A percentile compares a stretch with the other conserved stretches of the same genome.
These are phyloP conservation scores for Mortierella sp. DNA, from an alignment of 371 early-diverging fungal species.

Conservation along the genomic window DNA sequence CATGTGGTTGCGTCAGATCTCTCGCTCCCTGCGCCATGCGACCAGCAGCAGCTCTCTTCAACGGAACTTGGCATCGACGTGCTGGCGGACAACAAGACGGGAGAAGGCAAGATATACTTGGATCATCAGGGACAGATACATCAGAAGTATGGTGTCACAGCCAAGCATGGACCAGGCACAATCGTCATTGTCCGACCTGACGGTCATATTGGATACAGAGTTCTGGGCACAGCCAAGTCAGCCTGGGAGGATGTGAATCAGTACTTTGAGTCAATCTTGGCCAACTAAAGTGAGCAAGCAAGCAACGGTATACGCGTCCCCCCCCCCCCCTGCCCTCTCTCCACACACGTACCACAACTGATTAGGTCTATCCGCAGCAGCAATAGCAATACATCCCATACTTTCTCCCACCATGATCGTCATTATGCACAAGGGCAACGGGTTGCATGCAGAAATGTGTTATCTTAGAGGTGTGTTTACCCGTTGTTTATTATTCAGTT, in stretches of 20 bases:
- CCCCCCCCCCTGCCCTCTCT: too few species aligned
- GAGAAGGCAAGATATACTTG: slow-evolving; percentile 46
- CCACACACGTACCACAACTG: too few species aligned
- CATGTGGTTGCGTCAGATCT: slow-evolving; percentile 24
- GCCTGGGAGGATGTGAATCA: slow-evolving; percentile 37
- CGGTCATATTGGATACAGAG: slow-evolving; percentile 36
- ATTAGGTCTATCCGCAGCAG: too few species aligned
- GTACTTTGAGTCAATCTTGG: slow-evolving; percentile 30
- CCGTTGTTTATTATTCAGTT: too few species aligned
- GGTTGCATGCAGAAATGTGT: too few species aligned
- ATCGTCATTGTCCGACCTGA: slow-evolving; percentile 46
- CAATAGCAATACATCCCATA: too few species aligned
- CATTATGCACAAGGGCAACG: too few species aligned
- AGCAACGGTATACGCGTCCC: too few species aligned
- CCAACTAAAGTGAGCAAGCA: too few species aligned
- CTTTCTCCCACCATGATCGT: too few species aligned
- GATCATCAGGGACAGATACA: slow-evolving; percentile 27
- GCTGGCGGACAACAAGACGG: slow-evolving; percentile 15
- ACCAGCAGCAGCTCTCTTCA: neutral
- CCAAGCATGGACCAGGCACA: slow-evolving; percentile 29
- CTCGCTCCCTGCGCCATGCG: neutral
- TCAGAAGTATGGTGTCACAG: slow-evolving; percentile 31
- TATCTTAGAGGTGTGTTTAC: too few species aligned
- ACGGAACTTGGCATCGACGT: neutral
- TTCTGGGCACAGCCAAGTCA: slow-evolving; percentile 23